Percentiles rank a stretch among this genome's conserved stretches.
Conservation (phyloP, 768 basidiomycete genomes). For the Naganishia vaughanmartiniae region DNA sequence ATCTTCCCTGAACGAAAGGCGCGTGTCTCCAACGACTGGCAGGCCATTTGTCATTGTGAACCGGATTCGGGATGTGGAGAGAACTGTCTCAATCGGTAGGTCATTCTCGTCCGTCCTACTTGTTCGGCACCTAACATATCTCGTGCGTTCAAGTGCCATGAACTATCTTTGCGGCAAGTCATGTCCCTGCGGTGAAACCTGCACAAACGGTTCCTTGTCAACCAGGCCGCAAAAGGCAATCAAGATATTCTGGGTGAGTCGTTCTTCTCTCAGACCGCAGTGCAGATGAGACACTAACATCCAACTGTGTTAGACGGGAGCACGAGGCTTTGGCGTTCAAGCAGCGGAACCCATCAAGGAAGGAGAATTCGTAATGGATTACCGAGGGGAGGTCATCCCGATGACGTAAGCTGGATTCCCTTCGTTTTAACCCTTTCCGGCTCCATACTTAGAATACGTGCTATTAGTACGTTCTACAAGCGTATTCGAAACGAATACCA, state of each 20-base stretch:
- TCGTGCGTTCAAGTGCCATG: conserved; percentile 42
- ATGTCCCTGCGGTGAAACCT: conserved; percentile 49
- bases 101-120: neutral
- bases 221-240: conserved; percentile 37
- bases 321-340: conserved; percentile 52
- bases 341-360: conserved; percentile 45
- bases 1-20: conserved; percentile 39
- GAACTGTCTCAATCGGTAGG: conserved; percentile 50
- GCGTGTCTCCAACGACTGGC: conserved; percentile 27
- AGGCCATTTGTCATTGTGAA: conserved; percentile 48
- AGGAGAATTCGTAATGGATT: conserved; percentile 53
- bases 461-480: conserved; percentile 43
- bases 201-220: conserved; percentile 49
- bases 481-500: conserved; percentile 46
- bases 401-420: conserved; percentile 41
- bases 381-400: conserved; percentile 51
- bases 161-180: conserved; percentile 53
- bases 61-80: conserved; percentile 47
- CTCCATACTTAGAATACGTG: neutral
- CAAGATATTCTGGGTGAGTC: conserved; percentile 41
- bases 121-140: neutral
- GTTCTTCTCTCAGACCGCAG: neutral
- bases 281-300: too few species aligned
- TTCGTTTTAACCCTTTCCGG: conserved; percentile 10
- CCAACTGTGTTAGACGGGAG: conserved; percentile 41